Conservation (phyloP, 148 eudicot species). For the Vaccinium darrowii region DNA sequence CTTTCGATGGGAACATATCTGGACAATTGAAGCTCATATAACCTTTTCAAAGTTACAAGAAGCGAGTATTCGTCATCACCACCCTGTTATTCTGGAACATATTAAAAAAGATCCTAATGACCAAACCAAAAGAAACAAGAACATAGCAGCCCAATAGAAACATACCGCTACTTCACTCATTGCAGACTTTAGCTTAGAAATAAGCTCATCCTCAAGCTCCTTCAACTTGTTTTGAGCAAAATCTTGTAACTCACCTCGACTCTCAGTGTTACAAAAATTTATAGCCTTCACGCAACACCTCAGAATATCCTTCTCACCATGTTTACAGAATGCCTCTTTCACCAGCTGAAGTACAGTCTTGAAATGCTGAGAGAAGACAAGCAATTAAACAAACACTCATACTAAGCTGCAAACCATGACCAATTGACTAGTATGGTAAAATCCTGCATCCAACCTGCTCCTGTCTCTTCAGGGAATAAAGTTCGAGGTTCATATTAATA, state of each 20-base stretch:
- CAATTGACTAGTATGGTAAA: slow-evolving; percentile 8
- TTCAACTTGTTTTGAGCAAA: slow-evolving; percentile 72
- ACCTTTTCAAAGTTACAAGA: slow-evolving; percentile 87
- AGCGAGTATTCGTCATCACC: slow-evolving; percentile 87
- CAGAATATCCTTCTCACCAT: slow-evolving; percentile 88
- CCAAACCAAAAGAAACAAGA: neutral
- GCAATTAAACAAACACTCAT: slow-evolving; percentile 1
- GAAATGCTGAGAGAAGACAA: slow-evolving; percentile 58
- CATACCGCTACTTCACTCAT: slow-evolving; percentile 78
- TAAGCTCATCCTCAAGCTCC: slow-evolving; percentile 82
- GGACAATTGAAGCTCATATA: slow-evolving; percentile 84
- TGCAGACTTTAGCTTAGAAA: slow-evolving; percentile 68
- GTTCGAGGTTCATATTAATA: slow-evolving; percentile 77
- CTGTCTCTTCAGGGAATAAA: slow-evolving; percentile 92
- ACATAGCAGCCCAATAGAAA: neutral
- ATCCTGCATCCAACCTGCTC: slow-evolving; percentile 63
- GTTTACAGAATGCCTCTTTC: slow-evolving; percentile 81
- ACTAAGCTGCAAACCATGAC: slow-evolving; percentile 2
- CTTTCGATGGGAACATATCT: slow-evolving; percentile 62
- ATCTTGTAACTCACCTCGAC: slow-evolving; percentile 89
- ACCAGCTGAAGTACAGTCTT: slow-evolving; percentile 68
- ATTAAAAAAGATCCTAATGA: slow-evolving; percentile 23
- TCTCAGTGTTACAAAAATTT: slow-evolving; percentile 63
- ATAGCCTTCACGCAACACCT: slow-evolving; percentile 82
- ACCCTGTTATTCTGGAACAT: slow-evolving; percentile 41